Evolutionary conservation across 805 yeast species (phyloP), one percentile per base, ranked within the genome.

Genomic region (Yarrowia divulgata): DNA sequence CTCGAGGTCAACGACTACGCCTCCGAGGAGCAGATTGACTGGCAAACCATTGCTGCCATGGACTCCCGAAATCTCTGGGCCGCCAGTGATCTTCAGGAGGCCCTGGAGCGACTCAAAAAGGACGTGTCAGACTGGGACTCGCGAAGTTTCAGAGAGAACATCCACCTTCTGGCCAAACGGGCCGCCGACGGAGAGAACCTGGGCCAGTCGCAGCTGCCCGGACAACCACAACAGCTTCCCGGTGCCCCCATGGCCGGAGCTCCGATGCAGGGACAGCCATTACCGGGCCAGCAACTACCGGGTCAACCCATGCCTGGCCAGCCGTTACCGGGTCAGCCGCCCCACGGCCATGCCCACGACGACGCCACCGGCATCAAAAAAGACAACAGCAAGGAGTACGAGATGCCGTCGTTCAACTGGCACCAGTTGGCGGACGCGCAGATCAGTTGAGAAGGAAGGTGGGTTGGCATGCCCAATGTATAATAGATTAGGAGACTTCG

Each of bases 71-170:
- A 75, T 18, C 74, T 74, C 19, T 89, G 91, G 91, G 80, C 83
- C 2, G 88, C 88, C 1, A 74, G 82, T 1, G 95, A 90, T 77
- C 82, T 90, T 71, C 82, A 83, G 71, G 81, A 83, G 16, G 87
- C 87, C 54, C 90, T 87, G 74, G 90, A 87, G 69, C 84, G 83
- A 71, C 82, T 89, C 85, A 84, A 85, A 73, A 73, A 82, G 8
- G 79, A 83, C 6, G 78, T 88, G 13, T 82, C 85, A 67, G 89
- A 86, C 69, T 78, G 76, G 73, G 82, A 81, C 80, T 8, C 67
- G 67, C 23, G 71, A 63, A 19, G 62, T 63, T 40, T 40, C 66
- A 6, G 60, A 76, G 68, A 63, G 48, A 63, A 63, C 57, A 63
- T 63, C 37, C 68, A 48, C 18, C 39, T 63, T 16, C 37, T 63